Base-by-base conservation (phyloP, 2,329 filamentous ascomycete species). In the Aspergillus pseudoviridinutans region DNA sequence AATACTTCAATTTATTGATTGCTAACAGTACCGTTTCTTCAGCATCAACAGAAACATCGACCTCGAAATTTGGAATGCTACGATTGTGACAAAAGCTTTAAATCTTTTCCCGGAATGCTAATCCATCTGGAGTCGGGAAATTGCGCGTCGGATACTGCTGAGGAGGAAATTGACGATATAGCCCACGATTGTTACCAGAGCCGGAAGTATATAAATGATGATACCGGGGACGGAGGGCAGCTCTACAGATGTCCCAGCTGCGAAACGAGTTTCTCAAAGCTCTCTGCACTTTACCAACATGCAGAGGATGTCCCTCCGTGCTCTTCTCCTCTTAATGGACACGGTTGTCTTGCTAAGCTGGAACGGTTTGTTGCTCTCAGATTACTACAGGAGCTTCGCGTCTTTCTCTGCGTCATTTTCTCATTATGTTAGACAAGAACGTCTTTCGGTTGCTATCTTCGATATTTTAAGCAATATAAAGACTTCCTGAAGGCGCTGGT, bases 51-150 rank as follows among this genome's bases (percentile, higher is more conserved):
- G 29, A 60, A 56, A 25, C 54, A 63, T 35, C 46, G 57, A 28
- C 32, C 59, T 50, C 50, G 57, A 61, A 58, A 52, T 27, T 58
- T 58, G 53, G 61, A 61, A 59, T 63, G 57, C 50, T 61, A 58
- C 28, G 55, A 53, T 46, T 63, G 55, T 46, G 58, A 57, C 49
- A 14, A 55, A 9, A 51, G 1, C n/a, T 63, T 63, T 24, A 63
- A 61, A 53, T 52, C 55, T 10, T 55, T 63, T 22, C 60, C 57
- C 35, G 57, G 59, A 49, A 61, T 61, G 50, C 29, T 61, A 24
- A 64, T 64, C 29, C 54, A 61, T 52, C 52, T 64, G 14, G 57
- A 60, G 50, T 55, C 52, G 27, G 49, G 50, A 32, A 53, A 29
- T 57, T 60, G 50, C 35, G 25, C 42, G n/a, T 60, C 44, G 8